Percentiles rank a stretch among this genome's conserved stretches.
phyloP scores from a whole-genome alignment of 495 filamentous ascomycete genomes.

The Xylaria palmicola region DNA sequence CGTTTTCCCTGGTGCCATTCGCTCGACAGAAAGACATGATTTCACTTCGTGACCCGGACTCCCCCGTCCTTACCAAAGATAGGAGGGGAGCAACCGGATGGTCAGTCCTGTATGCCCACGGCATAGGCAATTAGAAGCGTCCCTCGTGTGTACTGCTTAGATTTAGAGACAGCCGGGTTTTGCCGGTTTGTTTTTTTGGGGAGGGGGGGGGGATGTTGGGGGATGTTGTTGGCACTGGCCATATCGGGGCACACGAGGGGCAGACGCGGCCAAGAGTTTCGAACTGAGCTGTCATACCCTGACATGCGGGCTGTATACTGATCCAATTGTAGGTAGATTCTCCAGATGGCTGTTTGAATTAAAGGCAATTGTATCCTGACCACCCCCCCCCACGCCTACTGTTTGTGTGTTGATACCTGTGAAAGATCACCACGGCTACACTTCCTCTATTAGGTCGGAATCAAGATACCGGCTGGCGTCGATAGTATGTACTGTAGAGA shows the following conservation, averaged over 20 bases:
- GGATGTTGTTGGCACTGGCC: not conserved
- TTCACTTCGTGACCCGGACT: slow-evolving; percentile 32
- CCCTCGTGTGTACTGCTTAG: slow-evolving; percentile 9
- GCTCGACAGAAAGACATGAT: slow-evolving; percentile 28
- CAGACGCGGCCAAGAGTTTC: not conserved
- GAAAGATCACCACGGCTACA: too few relatives aligned
- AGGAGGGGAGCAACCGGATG: slow-evolving; percentile 19
- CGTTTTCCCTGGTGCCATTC: slow-evolving; percentile 23
- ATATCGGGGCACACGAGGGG: not conserved
- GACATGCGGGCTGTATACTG: slow-evolving; percentile 9
- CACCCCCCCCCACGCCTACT: not conserved
- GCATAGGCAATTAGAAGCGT: slow-evolving; percentile 20
- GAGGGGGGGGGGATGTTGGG: too few relatives aligned
- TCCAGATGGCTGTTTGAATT: not conserved
- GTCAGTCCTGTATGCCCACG: slow-evolving; percentile 21
- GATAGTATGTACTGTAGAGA: too few relatives aligned
- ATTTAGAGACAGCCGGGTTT: not conserved
- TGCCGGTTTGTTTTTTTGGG: not conserved
- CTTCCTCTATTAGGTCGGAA: too few relatives aligned
- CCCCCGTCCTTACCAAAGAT: slow-evolving; percentile 9
- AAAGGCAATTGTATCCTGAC: not conserved
- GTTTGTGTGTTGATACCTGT: too few relatives aligned
- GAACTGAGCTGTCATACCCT: not conserved
- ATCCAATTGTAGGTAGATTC: slow-evolving; percentile 14
- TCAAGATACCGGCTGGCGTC: too few relatives aligned